Base-by-base conservation (phyloP, 768 basidiomycete species). In the Podaxis sp. region DNA sequence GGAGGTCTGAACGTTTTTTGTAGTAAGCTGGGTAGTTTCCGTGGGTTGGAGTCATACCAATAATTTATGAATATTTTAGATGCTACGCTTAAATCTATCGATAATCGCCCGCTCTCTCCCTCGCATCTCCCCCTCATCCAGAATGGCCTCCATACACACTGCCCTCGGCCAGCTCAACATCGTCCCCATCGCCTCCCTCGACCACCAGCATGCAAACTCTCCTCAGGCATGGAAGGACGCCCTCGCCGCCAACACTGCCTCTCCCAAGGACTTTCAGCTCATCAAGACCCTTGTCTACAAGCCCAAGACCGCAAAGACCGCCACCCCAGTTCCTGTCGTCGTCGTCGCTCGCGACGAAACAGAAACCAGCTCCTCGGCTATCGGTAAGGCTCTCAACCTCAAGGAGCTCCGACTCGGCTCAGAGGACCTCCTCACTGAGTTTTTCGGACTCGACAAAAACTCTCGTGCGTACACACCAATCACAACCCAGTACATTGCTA, bases 211-310 rank as follows among this genome's bases (percentile, higher is more conserved):
- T 25, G 83, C 90, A 2, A 84, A 79, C 60, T 91, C 90, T 50
- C 93, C 90, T 1, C 81, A 84, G 0, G 76, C 86, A 50, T 96
- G 94, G 94, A 85, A 85, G 66, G 87, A 87, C 49, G 85, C 88
- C 49, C 76, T 97, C 68, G 78, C 82, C 64, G 79, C 82, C 6
- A 73, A 75, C 55, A 66, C 81, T 41, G 76, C 81, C 12, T 76
- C 81, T 24, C 87, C 89, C 1, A 77, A 76, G 52, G 78, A 79
- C 15, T 91, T 89, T 70, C 85, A 91, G 72, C 81, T 93, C 68
- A 82, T 91, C 72, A 95, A 94, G 74, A 91, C 90, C 53, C 88
- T 96, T 67, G 89, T 96, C 60, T 96, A 93, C 88, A 98, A 98
- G 73, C 95, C 95, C 36, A 96, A 96, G 76, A 94, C 94, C 2